Conservation (phyloP, 305 asterid species). For the Solanum chacoense region DNA sequence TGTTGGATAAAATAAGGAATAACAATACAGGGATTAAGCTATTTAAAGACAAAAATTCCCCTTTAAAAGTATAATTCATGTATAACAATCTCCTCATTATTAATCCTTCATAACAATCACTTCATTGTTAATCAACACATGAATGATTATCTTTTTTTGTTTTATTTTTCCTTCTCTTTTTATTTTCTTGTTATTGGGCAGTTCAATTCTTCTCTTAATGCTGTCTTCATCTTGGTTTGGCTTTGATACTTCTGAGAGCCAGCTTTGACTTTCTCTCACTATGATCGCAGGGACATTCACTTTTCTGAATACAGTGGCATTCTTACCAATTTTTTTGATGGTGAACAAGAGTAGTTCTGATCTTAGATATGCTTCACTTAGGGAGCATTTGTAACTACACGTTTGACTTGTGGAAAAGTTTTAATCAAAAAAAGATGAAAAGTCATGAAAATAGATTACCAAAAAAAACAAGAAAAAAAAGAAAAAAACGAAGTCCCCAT, state of each 20-base stretch:
- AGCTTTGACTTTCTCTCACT: constrained; percentile 15
- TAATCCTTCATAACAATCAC: not conserved
- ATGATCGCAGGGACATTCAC: constrained; percentile 26
- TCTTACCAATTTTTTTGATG: constrained; percentile 14
- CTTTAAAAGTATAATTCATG: not conserved
- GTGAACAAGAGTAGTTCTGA: constrained; percentile 15
- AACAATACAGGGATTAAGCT: not conserved
- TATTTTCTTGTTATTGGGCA: not conserved
- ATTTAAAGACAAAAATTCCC: not conserved
- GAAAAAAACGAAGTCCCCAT: not conserved
- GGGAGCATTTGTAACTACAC: constrained; percentile 6
- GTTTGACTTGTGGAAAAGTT: not conserved
- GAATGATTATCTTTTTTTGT: not conserved
- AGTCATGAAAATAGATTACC: not conserved
- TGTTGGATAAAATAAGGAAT: not conserved
- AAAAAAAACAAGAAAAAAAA: not conserved
- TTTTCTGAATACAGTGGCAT: constrained; percentile 22
- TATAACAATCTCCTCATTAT: not conserved
- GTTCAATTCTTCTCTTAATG: not conserved
- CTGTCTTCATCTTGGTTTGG: constrained; percentile 7
- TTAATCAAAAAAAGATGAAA: not conserved
- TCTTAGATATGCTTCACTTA: not conserved
- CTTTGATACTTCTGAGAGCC: constrained; percentile 11
- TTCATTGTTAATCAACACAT: not conserved
- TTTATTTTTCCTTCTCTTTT: not conserved